Conservation (phyloP, 2,329 filamentous ascomycete genomes). For the Aspergillus cejpii region DNA sequence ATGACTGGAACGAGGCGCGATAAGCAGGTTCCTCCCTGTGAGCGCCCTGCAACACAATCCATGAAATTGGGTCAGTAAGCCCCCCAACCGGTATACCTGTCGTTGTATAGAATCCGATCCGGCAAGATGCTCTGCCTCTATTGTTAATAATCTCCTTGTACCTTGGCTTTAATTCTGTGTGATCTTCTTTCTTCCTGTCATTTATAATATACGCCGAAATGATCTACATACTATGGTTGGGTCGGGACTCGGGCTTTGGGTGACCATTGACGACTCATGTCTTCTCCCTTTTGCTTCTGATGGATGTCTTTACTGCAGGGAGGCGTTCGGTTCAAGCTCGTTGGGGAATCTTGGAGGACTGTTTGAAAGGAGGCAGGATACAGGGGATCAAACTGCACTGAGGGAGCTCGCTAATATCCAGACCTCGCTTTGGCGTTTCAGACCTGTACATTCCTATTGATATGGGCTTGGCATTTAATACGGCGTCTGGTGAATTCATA, state of each 20-base stretch:
- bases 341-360: background rate
- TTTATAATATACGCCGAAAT: slow-evolving; percentile 21
- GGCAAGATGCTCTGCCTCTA: background rate
- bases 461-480: slow-evolving; percentile 15
- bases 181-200: slow-evolving; percentile 12
- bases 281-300: slow-evolving; percentile 3
- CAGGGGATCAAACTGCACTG: background rate
- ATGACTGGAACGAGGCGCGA: slow-evolving; percentile 31
- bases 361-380: background rate
- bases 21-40: too few relatives aligned
- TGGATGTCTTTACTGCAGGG: slow-evolving; percentile 4
- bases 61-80: too few relatives aligned
- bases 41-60: too few relatives aligned
- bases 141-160: slow-evolving; percentile 4
- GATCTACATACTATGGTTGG: slow-evolving; percentile 20
- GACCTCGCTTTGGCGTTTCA: slow-evolving; percentile 16
- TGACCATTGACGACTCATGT: slow-evolving; percentile 3
- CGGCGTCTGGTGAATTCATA: slow-evolving; percentile 17
- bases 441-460: slow-evolving; percentile 23
- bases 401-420: background rate
- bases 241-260: slow-evolving; percentile 1
- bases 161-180: slow-evolving; percentile 5
- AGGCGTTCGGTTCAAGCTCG: slow-evolving; percentile 7
- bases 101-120: background rate
- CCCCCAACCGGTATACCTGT: too few relatives aligned